Evolutionary conservation across 441 rosid species (phyloP).

Genomic region (Euphorbia corollata): DNA sequence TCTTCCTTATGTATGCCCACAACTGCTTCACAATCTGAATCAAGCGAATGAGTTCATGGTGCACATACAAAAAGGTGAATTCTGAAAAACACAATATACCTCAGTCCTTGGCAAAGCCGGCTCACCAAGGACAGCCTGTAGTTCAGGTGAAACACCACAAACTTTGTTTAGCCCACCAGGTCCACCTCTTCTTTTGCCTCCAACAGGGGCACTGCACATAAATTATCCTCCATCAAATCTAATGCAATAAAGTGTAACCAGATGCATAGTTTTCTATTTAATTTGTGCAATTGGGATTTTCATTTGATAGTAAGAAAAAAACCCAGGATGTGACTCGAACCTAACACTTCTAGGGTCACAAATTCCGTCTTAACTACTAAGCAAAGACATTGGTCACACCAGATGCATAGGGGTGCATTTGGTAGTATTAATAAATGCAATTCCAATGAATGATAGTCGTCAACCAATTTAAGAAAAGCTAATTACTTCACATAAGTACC

Average conservation of each 20-base stretch:
- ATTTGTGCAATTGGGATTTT: no score
- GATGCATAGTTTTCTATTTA: neutral
- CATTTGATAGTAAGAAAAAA: no score
- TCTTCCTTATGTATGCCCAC: constrained; percentile 94
- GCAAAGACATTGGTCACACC: no score
- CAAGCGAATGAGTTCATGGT: constrained; percentile 19
- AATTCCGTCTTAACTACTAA: no score
- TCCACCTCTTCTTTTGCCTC: constrained; percentile 81
- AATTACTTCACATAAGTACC: neutral
- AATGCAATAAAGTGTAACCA: constrained; percentile 1
- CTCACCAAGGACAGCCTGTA: constrained; percentile 80
- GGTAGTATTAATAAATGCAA: neutral
- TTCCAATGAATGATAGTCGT: neutral
- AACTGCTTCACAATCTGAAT: constrained; percentile 85
- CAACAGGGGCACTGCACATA: constrained; percentile 51
- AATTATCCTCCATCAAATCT: neutral
- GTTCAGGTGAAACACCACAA: constrained; percentile 82
- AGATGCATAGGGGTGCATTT: neutral
- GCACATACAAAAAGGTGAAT: neutral
- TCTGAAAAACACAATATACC: constrained; percentile 28
- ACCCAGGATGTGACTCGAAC: no score
- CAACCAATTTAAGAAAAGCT: neutral
- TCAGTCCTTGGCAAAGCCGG: constrained; percentile 93
- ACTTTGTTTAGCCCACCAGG: constrained; percentile 89
- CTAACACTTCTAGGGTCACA: no score